These are phyloP conservation scores for Lactarius tabidus DNA, from an alignment of 768 basidiomycete genomes.

Conservation along the genomic window DNA sequence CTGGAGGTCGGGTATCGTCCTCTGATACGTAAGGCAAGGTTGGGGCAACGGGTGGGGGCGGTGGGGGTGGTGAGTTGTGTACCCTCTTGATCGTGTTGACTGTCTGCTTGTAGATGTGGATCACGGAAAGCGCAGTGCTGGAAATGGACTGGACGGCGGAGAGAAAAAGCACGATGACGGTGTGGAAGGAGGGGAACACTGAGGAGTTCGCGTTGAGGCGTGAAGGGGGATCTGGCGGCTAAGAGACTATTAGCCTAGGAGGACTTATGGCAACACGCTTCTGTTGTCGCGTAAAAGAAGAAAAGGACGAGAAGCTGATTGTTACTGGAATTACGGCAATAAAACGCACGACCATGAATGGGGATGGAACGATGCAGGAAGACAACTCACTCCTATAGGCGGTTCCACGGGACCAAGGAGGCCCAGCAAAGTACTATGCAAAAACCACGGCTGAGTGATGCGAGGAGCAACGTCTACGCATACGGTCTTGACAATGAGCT, in stretches of 20 bases:
- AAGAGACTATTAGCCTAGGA: not conserved
- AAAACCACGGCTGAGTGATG: constrained; percentile 87
- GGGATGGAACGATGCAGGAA: not conserved
- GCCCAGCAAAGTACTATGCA: constrained; percentile 65
- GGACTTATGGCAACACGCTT: not conserved
- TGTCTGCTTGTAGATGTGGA: constrained; percentile 63
- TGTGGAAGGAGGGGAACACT: constrained; percentile 39
- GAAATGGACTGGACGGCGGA: constrained; percentile 72
- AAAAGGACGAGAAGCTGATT: not conserved
- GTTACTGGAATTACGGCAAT: not conserved
- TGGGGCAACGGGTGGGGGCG: constrained; percentile 3
- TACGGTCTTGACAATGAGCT: constrained; percentile 76
- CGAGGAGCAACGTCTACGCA: constrained; percentile 50
- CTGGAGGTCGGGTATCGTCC: not conserved
- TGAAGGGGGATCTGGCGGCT: constrained; percentile 30
- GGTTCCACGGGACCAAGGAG: constrained; percentile 46
- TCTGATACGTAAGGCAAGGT: not conserved
- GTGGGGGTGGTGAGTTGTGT: constrained; percentile 33
- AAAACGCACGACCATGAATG: not conserved
- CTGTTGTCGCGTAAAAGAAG: not conserved
- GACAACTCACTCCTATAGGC: constrained; percentile 11
- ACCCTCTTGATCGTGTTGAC: constrained; percentile 62
- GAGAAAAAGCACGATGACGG: constrained; percentile 62
- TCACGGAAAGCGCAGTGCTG: constrained; percentile 60
- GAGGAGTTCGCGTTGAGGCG: constrained; percentile 29